Percentiles rank a stretch among this genome's conserved stretches.
These are phyloP conservation scores for Rhynchospora breviuscula DNA, from an alignment of 176 grass and related monocot genomes.

Conservation along the genomic window DNA sequence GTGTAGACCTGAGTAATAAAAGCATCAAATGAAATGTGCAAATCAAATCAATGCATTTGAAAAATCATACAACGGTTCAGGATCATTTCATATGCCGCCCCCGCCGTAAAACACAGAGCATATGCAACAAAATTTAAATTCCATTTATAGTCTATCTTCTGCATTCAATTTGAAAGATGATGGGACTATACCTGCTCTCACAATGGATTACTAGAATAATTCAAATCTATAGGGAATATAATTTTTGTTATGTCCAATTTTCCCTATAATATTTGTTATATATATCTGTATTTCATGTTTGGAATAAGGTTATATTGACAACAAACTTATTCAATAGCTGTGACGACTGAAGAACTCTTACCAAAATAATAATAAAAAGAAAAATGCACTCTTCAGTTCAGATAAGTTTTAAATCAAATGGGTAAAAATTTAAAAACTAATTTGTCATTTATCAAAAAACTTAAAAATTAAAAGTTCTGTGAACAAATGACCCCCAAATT, in stretches of 20 bases:
- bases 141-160: background rate
- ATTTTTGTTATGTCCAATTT: background rate
- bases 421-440: background rate
- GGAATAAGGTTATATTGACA: background rate
- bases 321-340: too few species aligned
- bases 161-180: background rate
- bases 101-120: background rate
- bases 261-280: too few species aligned
- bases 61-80: background rate
- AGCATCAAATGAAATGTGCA: background rate
- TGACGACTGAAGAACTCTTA: background rate
- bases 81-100: background rate
- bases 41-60: background rate
- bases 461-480: background rate
- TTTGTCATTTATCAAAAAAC: too few species aligned
- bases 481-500: background rate
- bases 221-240: background rate
- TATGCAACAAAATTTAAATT: background rate
- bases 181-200: background rate
- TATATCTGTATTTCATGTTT: background rate
- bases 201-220: background rate
- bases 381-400: background rate
- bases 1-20: constrained; percentile 68
- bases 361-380: background rate
- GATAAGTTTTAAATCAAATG: background rate